Evolutionary conservation across 495 filamentous ascomycete genomes (phyloP), one percentile per base, ranked within the genome.

Genomic region (Xylaria scruposa): DNA sequence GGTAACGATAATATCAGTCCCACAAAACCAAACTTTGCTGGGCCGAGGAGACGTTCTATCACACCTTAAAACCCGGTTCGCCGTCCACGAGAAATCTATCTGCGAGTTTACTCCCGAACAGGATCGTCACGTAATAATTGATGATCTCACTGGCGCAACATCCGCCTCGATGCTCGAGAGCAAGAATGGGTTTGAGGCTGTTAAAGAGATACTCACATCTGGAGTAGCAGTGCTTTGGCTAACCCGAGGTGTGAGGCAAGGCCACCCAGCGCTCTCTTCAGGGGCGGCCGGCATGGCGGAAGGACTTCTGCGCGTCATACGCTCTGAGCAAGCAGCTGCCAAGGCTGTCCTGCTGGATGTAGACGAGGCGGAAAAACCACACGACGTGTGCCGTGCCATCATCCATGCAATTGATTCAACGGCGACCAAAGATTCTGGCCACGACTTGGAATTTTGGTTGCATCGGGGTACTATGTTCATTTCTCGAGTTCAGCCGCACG

Each of bases 391-490:
- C 33, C 40, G 51, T 15, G 72, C 72, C 5, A 68, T 76, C 10
- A 17, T 59, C 29, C 65, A 66, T 49, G 64, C 19, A 12, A 62
- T 79, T 29, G 49, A 46, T 49, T 62, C 62, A 21, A 61, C 62
- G 13, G 65, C 51, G 36, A 74, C 67, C 5, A 76, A 73, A 46
- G 77, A 73, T 47, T 74, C 73, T 15, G 70, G 75, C 5, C 47
- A 19, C 29, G 75, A 77, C 63, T 69, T 70, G 1, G 77, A 79
- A 33, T 77, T 73, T 53, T 79, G 77, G 77, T 56, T 79, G 40
- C 75, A 76, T 40, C 46, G 51, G 8, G 77, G 73, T 36, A 69
- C 71, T 44, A 21, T 77, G 4, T 62, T 70, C 19, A 71, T 68
- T 31, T 56, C 56, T 33, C 73, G 77, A n/a, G 65, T 79, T 42